Evolutionary conservation across 1,284 basidiomycete species (phyloP), one percentile per base, ranked within the genome.

Genomic region (Naganishia sp.): DNA sequence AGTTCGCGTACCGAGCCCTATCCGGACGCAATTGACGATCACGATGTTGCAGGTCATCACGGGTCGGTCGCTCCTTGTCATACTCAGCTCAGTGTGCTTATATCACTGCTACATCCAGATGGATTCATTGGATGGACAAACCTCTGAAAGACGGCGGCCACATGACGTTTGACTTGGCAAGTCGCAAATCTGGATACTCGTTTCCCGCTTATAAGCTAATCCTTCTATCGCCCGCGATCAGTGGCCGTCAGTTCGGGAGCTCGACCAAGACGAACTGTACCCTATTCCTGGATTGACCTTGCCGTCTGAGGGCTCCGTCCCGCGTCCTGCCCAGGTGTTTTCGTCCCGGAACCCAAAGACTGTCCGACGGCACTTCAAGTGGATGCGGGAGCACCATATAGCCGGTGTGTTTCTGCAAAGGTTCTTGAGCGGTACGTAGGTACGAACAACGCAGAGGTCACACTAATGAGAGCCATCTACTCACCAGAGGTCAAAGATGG

Each of bases 331-430:
- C 3, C 82, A 84, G 67, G 77, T 90, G 6, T 91, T 90, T 77
- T 90, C 89, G 1, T 90, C 88, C 1, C 84, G 89, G 42, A 83
- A 90, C 75, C 82, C 85, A 10, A 84, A 83, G 74, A 90, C 89
- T 0, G 88, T 90, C 4, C 83, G 84, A 70, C 80, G 87, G 25
- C 89, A 91, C 73, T 90, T 90, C 74, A 83, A 86, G 70, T 90
- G 88, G 88, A 90, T 90, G 89, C 88, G 88, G 7, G 78, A 84
- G 69, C 86, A 89, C 69, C 85, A 86, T 52, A 83, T 91, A 25
- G 88, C 90, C 69, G 89, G 89, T 9, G 87, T 84, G 2, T 89
- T 91, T 74, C 74, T 90, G 18, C 89, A 90, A 74, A 85, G 89
- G 5, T 90, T 90, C 73, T 57, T 66, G 59, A 43, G 57, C 16